phyloP scores from a whole-genome alignment of 805 yeast genomes.

The Monosporozyma yasuniensis region DNA sequence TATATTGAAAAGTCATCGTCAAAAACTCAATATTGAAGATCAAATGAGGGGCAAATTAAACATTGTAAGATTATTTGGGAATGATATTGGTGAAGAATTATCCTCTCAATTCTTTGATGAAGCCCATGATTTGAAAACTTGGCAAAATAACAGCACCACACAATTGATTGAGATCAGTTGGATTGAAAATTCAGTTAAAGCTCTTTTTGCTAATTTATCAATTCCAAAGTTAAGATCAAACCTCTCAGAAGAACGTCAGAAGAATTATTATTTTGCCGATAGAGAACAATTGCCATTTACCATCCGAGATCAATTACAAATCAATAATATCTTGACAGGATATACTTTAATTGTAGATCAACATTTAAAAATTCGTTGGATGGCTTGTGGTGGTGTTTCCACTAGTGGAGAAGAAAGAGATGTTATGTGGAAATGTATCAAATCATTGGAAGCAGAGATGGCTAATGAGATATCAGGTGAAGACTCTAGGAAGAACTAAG shows the following conservation, averaged over 20 bases:
- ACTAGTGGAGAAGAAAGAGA: constrained; percentile 47
- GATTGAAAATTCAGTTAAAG: constrained; percentile 67
- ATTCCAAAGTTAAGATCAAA: constrained; percentile 30
- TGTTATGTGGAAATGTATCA: constrained; percentile 28
- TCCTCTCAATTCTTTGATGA: constrained; percentile 34
- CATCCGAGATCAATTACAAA: constrained; percentile 47
- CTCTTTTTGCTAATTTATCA: constrained; percentile 47
- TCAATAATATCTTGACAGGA: constrained; percentile 75
- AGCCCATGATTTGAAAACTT: constrained; percentile 3
- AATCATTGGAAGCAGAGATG: constrained; percentile 4
- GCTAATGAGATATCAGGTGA: too few relatives aligned
- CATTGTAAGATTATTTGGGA: constrained; percentile 25
- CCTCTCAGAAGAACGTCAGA: constrained; percentile 40
- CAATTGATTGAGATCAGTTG: constrained; percentile 72
- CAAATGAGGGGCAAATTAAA: constrained; percentile 24
- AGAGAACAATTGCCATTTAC: constrained; percentile 49
- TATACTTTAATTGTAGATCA: constrained; percentile 72
- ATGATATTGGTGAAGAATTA: constrained; percentile 57
- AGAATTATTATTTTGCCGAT: constrained; percentile 55
- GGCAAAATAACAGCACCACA: constrained; percentile 19
- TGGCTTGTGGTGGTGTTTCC: constrained; percentile 70
- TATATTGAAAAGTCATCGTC: constrained; percentile 29
- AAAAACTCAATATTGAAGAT: constrained; percentile 22
- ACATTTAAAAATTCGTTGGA: constrained; percentile 78
- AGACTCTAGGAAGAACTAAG: too few relatives aligned